Evolutionary conservation across 305 asterid species (phyloP).

Genomic region (Ilex paraguariensis): DNA sequence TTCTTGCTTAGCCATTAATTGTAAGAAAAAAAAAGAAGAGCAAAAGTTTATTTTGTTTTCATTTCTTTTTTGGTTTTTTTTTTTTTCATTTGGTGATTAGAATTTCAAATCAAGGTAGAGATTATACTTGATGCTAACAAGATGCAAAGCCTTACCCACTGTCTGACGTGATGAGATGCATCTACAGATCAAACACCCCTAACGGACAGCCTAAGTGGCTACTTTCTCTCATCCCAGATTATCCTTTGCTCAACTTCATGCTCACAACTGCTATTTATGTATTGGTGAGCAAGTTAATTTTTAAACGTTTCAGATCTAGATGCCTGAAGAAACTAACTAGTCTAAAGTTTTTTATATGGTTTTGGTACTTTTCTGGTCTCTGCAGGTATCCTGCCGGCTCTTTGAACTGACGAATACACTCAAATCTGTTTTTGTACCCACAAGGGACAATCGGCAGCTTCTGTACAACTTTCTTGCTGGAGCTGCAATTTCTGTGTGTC

Average conservation of each 20-base stretch:
- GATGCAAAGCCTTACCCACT: constrained; percentile 1
- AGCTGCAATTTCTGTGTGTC: constrained; percentile 46
- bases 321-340: background rate
- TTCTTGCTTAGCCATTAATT: too few species aligned
- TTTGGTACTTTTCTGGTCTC: constrained; percentile 2
- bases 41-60: background rate
- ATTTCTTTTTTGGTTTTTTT: background rate
- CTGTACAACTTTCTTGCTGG: constrained; percentile 72
- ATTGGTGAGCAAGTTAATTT: constrained; percentile 42
- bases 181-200: constrained; percentile 72
- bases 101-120: background rate
- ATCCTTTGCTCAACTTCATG: constrained; percentile 89
- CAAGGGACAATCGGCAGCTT: constrained; percentile 64
- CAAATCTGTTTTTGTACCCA: constrained; percentile 72
- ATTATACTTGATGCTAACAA: constrained; percentile 1
- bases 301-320: background rate
- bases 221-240: constrained; percentile 72
- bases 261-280: constrained; percentile 68
- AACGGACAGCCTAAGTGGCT: constrained; percentile 97
- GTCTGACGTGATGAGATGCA: background rate
- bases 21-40: background rate
- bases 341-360: background rate
- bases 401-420: constrained; percentile 90
- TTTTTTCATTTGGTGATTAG: background rate
- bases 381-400: constrained; percentile 74